Evolutionary conservation across 1,284 basidiomycete species (phyloP).

Genomic region (Ustilago crameri): DNA sequence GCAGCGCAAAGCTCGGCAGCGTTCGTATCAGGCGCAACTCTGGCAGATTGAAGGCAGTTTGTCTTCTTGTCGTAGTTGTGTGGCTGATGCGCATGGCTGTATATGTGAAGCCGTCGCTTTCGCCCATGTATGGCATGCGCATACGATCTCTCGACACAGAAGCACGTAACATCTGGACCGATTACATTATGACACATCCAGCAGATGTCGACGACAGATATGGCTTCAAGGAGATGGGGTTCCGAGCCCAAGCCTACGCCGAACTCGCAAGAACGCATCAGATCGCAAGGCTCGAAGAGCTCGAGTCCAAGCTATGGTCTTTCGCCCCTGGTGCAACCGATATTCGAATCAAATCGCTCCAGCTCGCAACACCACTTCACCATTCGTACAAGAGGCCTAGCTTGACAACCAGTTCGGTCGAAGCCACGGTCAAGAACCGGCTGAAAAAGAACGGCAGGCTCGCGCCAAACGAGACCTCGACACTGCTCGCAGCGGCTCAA

Average conservation of each 20-base stretch:
- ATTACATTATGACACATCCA: conserved; percentile 37
- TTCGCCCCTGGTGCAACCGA: conserved; percentile 29
- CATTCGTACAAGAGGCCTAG: background rate
- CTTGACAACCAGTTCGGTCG: background rate
- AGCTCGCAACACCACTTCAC: conserved; percentile 3
- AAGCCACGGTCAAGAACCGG: conserved; percentile 16
- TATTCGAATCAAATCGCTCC: conserved; percentile 27
- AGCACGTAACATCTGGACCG: conserved; percentile 39
- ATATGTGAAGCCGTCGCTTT: conserved; percentile 26
- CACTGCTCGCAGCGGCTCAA: conserved; percentile 14
- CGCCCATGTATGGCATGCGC: conserved; percentile 27
- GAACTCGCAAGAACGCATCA: conserved; percentile 30
- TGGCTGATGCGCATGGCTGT: conserved; percentile 24
- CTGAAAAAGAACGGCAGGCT: conserved; percentile 18
- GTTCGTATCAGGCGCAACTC: conserved; percentile 6
- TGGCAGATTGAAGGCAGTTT: conserved; percentile 20
- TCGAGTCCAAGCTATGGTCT: conserved; percentile 34
- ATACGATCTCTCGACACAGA: conserved; percentile 29
- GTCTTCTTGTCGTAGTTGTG: conserved; percentile 10
- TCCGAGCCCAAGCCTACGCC: conserved; percentile 38
- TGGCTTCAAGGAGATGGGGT: conserved; percentile 45
- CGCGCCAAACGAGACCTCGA: conserved; percentile 8
- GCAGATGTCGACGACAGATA: conserved; percentile 44
- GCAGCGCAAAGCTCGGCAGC: conserved; percentile 1
- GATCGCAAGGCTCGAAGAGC: conserved; percentile 25